Conservation (phyloP, 1,284 basidiomycete species). For the Stygiomarasmius scandens region DNA sequence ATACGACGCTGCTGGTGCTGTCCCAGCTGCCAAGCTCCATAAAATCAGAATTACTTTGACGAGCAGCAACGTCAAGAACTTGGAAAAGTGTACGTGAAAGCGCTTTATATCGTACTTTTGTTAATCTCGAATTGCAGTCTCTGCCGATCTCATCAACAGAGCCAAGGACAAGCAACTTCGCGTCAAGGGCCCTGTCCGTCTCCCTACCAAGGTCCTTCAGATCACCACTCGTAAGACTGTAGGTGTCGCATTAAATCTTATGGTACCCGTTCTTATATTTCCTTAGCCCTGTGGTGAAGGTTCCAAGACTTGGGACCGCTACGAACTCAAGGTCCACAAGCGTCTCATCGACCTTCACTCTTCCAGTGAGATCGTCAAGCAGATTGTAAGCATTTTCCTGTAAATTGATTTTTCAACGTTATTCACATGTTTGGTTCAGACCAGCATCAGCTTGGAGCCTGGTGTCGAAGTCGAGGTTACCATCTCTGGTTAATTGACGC, state of each 20-base stretch:
- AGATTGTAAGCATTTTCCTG: conserved; percentile 81
- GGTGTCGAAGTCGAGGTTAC: conserved; percentile 99
- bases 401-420: neutral
- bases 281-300: conserved; percentile 97
- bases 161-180: conserved; percentile 99
- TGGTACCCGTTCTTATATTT: conserved; percentile 11
- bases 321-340: conserved; percentile 99
- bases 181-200: conserved; percentile 98
- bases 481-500: conserved; percentile 67
- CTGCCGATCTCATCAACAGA: conserved; percentile 93
- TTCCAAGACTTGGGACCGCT: conserved; percentile 99
- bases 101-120: neutral
- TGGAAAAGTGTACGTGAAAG: conserved; percentile 89
- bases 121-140: conserved; percentile 63
- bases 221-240: conserved; percentile 99
- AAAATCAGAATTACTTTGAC: conserved; percentile 99
- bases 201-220: conserved; percentile 98
- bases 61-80: conserved; percentile 95
- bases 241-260: conserved; percentile 31
- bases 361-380: conserved; percentile 99
- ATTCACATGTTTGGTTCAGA: conserved; percentile 52
- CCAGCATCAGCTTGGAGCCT: conserved; percentile 97
- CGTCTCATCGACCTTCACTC: conserved; percentile 99
- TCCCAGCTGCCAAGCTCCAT: conserved; percentile 92
- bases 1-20: conserved; percentile 90